phyloP scores from a whole-genome alignment of 305 asterid genomes.

The Fraxinus sp. region DNA sequence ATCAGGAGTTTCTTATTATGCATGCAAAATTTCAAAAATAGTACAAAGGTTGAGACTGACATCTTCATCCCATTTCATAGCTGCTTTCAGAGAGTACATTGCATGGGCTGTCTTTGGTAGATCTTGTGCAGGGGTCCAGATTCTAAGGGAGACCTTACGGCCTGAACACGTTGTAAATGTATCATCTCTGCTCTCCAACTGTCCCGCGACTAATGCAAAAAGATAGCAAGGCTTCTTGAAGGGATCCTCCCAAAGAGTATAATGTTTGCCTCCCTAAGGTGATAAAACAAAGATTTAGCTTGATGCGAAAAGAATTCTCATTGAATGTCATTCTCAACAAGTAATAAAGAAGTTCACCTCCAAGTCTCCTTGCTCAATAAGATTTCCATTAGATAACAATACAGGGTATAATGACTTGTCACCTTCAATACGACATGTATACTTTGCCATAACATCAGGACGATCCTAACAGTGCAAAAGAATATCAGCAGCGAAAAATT shows the following conservation, averaged over 20 bases:
- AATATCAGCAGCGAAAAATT: conserved; percentile 23
- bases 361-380: conserved; percentile 72
- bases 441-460: conserved; percentile 87
- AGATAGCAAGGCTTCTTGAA: conserved; percentile 88
- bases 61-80: conserved; percentile 98
- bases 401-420: conserved; percentile 88
- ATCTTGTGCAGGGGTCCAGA: conserved; percentile 85
- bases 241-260: conserved; percentile 84
- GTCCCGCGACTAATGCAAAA: conserved; percentile 91
- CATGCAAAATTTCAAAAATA: conserved; percentile 12
- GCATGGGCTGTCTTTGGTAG: conserved; percentile 86
- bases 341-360: conserved; percentile 45
- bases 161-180: conserved; percentile 71
- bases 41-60: conserved; percentile 39
- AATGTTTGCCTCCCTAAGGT: conserved; percentile 71
- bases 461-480: conserved; percentile 59
- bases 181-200: conserved; percentile 79
- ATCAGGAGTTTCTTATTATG: not conserved
- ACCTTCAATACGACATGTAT: conserved; percentile 80
- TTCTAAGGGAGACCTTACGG: conserved; percentile 65
- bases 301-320: not conserved
- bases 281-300: conserved; percentile 7
- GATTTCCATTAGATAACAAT: conserved; percentile 77
- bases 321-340: not conserved
- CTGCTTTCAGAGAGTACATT: conserved; percentile 87